Conservation (phyloP, 2,329 filamentous ascomycete genomes). For the Basipetospora sp. region DNA sequence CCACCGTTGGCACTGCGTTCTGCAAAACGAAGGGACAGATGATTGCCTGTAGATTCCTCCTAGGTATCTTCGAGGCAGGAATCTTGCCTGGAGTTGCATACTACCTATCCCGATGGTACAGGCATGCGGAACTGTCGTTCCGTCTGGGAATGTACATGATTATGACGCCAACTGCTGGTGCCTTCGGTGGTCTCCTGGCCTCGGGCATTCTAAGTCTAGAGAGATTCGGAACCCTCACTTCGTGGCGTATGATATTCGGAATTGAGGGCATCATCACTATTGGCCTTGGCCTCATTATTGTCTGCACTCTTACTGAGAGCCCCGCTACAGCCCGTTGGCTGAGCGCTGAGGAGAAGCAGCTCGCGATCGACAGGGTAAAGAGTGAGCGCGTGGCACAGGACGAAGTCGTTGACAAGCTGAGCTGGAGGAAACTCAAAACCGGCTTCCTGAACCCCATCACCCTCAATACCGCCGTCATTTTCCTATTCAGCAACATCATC, state of each 20-base stretch:
- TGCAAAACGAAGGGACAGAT: constrained; percentile 34
- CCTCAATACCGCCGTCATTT: constrained; percentile 11
- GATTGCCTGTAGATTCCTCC: constrained; percentile 48
- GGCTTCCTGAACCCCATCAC: constrained; percentile 33
- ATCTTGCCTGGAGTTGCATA: constrained; percentile 52
- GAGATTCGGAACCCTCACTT: constrained; percentile 41
- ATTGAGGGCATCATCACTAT: constrained; percentile 42
- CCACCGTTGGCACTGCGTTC: constrained; percentile 30
- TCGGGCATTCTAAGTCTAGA: constrained; percentile 62
- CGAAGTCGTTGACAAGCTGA: constrained; percentile 43
- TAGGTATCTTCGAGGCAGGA: constrained; percentile 57
- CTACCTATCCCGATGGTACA: constrained; percentile 65
- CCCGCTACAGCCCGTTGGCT: constrained; percentile 38
- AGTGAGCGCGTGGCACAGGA: constrained; percentile 31
- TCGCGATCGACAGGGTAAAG: constrained; percentile 32
- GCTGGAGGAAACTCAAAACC: constrained; percentile 38
- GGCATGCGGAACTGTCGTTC: constrained; percentile 53
- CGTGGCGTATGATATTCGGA: constrained; percentile 74
- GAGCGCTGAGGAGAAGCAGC: constrained; percentile 39
- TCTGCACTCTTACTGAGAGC: constrained; percentile 44
- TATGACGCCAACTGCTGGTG: constrained; percentile 55
- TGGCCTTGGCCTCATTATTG: constrained; percentile 31
- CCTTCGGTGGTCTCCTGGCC: constrained; percentile 58
- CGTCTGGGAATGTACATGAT: constrained; percentile 55
- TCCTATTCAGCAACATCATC: constrained; percentile 8